Percentiles rank a stretch among this genome's conserved stretches.
Evolutionary conservation across 2,329 filamentous ascomycete species (phyloP).

Genomic region (Diaporthe sp.): DNA sequence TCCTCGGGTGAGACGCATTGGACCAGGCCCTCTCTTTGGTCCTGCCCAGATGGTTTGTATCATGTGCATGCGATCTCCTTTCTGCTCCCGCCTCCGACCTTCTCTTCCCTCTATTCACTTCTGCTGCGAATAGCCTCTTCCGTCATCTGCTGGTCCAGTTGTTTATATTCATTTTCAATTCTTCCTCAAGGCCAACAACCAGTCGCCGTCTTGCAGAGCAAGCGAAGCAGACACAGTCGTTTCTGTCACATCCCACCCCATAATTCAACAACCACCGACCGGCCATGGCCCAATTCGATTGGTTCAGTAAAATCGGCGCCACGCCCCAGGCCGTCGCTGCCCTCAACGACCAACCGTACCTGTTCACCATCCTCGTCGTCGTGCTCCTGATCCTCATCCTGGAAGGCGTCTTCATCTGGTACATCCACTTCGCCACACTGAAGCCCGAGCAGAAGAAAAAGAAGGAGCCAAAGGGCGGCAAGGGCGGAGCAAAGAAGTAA

Average conservation of each 20-base stretch:
- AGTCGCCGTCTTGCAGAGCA: conserved; percentile 39
- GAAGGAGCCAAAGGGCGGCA: conserved; percentile 48
- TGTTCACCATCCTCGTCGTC: conserved; percentile 70
- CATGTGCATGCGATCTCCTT: conserved; percentile 17
- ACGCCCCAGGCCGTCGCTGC: conserved; percentile 70
- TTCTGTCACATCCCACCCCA: conserved; percentile 15
- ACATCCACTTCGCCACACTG: conserved; percentile 71
- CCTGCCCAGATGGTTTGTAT: conserved; percentile 33
- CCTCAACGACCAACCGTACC: conserved; percentile 71
- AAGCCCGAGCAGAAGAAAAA: conserved; percentile 73
- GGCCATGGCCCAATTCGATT: conserved; percentile 68
- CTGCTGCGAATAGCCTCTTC: conserved; percentile 33
- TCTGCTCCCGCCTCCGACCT: conserved; percentile 38
- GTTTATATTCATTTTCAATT: conserved; percentile 38
- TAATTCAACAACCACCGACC: conserved; percentile 27
- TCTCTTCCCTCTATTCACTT: conserved; percentile 33
- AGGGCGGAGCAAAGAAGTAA: conserved; percentile 40
- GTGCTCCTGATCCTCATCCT: conserved; percentile 64
- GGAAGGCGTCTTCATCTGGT: conserved; percentile 65
- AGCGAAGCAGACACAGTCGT: conserved; percentile 33
- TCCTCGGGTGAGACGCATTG: conserved; percentile 28
- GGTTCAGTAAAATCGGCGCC: conserved; percentile 68
- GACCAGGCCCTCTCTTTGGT: conserved; percentile 12
- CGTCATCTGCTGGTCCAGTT: conserved; percentile 40
- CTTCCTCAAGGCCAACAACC: neutral